Evolutionary conservation across 805 yeast species (phyloP).

Genomic region (Priceomyces medius): DNA sequence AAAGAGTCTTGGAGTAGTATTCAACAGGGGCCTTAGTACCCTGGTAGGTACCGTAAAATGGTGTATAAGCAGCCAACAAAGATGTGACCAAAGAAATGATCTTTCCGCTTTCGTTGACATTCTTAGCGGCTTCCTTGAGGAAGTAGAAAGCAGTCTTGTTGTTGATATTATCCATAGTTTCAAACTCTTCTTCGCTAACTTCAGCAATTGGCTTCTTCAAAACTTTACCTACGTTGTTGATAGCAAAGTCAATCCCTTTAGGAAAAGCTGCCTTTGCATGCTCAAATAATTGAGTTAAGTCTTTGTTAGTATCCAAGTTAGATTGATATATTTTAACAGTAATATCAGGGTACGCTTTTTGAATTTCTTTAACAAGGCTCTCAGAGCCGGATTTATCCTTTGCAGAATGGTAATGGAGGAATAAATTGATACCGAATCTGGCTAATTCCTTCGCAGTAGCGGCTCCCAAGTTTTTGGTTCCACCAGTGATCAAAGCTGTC

Average conservation of each 20-base stretch:
- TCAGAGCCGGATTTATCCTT: slow-evolving; percentile 37
- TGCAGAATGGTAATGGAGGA: slow-evolving; percentile 54
- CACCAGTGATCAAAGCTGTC: slow-evolving; percentile 58
- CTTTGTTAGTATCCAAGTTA: slow-evolving; percentile 41
- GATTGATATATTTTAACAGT: slow-evolving; percentile 45
- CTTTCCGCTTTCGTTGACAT: slow-evolving; percentile 51
- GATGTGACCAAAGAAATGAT: slow-evolving; percentile 62
- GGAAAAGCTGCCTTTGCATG: slow-evolving; percentile 47
- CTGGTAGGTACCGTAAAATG: slow-evolving; percentile 51
- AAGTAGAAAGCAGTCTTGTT: slow-evolving; percentile 62
- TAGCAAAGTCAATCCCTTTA: slow-evolving; percentile 54
- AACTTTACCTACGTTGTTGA: slow-evolving; percentile 67
- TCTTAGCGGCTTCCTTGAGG: slow-evolving; percentile 53
- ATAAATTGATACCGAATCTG: slow-evolving; percentile 49
- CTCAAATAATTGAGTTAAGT: slow-evolving; percentile 45
- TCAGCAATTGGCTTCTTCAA: slow-evolving; percentile 58
- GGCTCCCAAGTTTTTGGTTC: slow-evolving; percentile 60
- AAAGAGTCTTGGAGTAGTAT: slow-evolving; percentile 50
- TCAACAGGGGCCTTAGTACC: slow-evolving; percentile 60
- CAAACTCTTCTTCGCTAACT: slow-evolving; percentile 55
- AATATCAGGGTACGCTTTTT: slow-evolving; percentile 29
- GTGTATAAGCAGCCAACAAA: slow-evolving; percentile 63
- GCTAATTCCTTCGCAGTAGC: slow-evolving; percentile 56
- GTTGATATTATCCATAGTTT: slow-evolving; percentile 52
- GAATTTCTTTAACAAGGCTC: slow-evolving; percentile 35